These are phyloP conservation scores for Manihot esculenta DNA, from an alignment of 441 rosid species.

Conservation along the genomic window DNA sequence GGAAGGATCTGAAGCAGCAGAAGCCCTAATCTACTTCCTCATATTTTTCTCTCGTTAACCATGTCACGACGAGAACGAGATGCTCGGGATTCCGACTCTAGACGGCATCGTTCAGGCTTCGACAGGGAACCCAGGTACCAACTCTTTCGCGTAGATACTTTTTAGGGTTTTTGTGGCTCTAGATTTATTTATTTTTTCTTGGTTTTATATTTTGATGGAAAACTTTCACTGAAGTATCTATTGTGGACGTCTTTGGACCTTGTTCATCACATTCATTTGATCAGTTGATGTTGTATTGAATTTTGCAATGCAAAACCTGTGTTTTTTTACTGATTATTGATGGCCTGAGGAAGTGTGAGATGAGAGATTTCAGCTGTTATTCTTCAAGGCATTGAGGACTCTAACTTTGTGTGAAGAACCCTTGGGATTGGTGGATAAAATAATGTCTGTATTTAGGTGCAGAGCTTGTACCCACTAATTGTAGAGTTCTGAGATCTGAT, in stretches of 20 bases:
- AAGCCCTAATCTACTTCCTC: not conserved
- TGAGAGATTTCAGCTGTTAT: not conserved
- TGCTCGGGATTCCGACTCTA: conserved; percentile 54
- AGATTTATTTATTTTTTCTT: not conserved
- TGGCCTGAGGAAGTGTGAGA: not conserved
- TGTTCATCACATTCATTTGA: not conserved
- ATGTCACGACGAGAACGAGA: conserved; percentile 42
- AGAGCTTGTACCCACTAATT: not conserved
- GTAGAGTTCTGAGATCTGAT: not conserved
- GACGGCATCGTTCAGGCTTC: conserved; percentile 54
- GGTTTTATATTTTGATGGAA: not conserved
- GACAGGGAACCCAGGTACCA: conserved; percentile 68
- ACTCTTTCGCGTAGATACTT: conserved; percentile 1
- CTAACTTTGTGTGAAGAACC: not conserved
- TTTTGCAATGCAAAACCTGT: not conserved
- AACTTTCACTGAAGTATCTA: not conserved
- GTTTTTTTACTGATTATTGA: not conserved
- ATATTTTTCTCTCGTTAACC: not conserved
- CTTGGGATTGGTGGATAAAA: not conserved
- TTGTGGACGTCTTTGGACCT: not conserved
- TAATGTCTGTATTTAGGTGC: not conserved
- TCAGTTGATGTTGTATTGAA: not conserved
- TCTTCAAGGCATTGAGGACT: not conserved
- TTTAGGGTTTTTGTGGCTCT: not conserved
- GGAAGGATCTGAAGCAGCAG: not conserved